A percentile compares a stretch with the other conserved stretches of the same genome.
Conservation (phyloP, 768 basidiomycete species). For the Coprinellus micaceus region DNA sequence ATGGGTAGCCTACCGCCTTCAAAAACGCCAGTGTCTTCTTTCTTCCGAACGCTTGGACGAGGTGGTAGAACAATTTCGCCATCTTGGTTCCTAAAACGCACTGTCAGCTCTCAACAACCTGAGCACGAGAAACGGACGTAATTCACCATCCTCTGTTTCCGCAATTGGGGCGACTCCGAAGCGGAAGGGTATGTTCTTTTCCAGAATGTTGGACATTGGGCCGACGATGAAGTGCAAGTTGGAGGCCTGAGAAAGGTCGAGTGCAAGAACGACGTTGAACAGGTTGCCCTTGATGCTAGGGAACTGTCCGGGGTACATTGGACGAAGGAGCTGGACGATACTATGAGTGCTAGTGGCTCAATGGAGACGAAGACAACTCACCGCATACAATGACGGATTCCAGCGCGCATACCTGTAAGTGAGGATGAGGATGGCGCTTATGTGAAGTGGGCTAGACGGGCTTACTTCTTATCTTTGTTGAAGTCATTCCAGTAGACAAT, state of each 20-base stretch:
- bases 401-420: constrained; percentile 46
- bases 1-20: constrained; percentile 36
- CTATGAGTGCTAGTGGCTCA: background rate
- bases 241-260: constrained; percentile 70
- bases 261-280: constrained; percentile 75
- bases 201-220: constrained; percentile 66
- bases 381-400: constrained; percentile 43
- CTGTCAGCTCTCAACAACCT: background rate
- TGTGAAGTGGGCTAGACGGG: constrained; percentile 12
- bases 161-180: constrained; percentile 83
- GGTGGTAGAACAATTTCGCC: constrained; percentile 68
- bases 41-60: constrained; percentile 60
- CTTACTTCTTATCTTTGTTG: constrained; percentile 72
- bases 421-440: background rate
- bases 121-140: background rate
- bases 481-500: constrained; percentile 91
- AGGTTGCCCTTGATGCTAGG: constrained; percentile 73
- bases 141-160: constrained; percentile 45
- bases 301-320: constrained; percentile 76
- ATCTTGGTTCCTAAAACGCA: constrained; percentile 53
- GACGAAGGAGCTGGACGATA: constrained; percentile 62
- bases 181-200: constrained; percentile 69
- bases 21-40: constrained; percentile 62
- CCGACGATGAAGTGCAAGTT: constrained; percentile 61
- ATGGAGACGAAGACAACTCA: background rate